Conservation (phyloP, 192 early-diverging fungal species). For the Backusella tuberculispora region DNA sequence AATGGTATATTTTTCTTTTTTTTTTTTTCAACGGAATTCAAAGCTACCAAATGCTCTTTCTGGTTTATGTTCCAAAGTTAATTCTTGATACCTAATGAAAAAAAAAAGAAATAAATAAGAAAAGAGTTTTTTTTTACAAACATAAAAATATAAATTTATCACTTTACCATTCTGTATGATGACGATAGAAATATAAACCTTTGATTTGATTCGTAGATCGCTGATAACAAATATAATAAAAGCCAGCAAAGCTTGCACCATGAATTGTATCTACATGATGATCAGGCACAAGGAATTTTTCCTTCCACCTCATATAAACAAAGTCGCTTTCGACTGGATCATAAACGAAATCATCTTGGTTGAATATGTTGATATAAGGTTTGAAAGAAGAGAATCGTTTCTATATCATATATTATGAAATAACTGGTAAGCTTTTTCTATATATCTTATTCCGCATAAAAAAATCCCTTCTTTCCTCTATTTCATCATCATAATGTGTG, state of each 20-base stretch:
- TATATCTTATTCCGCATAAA: neutral
- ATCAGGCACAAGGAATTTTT: conserved; percentile 88
- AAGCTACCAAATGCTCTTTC: conserved; percentile 46
- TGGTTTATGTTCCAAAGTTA: conserved; percentile 44
- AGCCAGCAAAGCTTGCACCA: conserved; percentile 90
- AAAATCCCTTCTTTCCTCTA: neutral
- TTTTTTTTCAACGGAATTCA: conserved; percentile 49
- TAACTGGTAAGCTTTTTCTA: neutral
- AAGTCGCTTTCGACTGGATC: conserved; percentile 53
- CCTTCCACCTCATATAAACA: conserved; percentile 94
- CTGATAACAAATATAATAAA: conserved; percentile 85
- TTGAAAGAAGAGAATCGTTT: conserved; percentile 21
- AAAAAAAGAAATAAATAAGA: conserved; percentile 3
- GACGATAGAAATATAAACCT: conserved; percentile 66
- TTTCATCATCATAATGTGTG: neutral
- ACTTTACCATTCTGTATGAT: conserved; percentile 57
- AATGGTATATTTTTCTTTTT: neutral
- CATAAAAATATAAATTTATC: neutral
- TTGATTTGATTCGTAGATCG: conserved; percentile 62
- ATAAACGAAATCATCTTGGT: conserved; percentile 46
- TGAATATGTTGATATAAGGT: conserved; percentile 21
- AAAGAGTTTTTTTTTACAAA: neutral
- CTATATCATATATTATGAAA: neutral
- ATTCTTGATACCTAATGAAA: conserved; percentile 51
- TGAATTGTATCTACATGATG: conserved; percentile 74